phyloP scores from a whole-genome alignment of 2,329 filamentous ascomycete genomes.

The Herpotrichia juniperi region DNA sequence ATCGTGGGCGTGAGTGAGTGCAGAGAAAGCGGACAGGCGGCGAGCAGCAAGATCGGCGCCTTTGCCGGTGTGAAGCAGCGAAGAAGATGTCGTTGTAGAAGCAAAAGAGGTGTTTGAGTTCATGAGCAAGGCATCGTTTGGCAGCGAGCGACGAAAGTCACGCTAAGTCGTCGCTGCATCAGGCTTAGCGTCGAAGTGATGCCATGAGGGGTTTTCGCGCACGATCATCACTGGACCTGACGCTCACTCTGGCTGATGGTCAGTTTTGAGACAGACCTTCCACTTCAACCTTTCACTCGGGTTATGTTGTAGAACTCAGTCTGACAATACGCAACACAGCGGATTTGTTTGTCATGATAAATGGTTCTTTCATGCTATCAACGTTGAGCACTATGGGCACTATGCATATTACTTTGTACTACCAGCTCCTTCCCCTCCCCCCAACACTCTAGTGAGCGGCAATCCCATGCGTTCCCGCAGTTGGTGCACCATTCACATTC shows the following conservation, averaged over 20 bases:
- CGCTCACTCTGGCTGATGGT: neutral
- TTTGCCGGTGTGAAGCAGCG: neutral
- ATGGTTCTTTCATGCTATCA: too few relatives aligned
- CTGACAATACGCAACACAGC: too few relatives aligned
- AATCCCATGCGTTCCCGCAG: slow-evolving; percentile 47
- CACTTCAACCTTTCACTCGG: neutral
- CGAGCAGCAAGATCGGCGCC: neutral
- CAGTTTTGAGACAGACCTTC: neutral
- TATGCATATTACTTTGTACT: too few relatives aligned
- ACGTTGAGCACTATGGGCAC: too few relatives aligned
- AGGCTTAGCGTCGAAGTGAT: neutral
- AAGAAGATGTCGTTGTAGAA: neutral
- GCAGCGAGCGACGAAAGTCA: neutral
- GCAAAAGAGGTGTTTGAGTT: neutral
- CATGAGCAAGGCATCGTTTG: slow-evolving; percentile 1
- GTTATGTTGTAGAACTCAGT: too few relatives aligned
- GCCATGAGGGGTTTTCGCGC: slow-evolving; percentile 4
- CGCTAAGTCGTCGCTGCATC: neutral
- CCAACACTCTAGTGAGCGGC: neutral
- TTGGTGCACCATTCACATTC: slow-evolving; percentile 56
- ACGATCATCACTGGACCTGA: neutral
- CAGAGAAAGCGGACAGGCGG: neutral
- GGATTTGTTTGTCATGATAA: too few relatives aligned
- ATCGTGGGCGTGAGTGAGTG: neutral
- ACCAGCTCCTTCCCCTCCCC: neutral